phyloP scores from a whole-genome alignment of 306 rosid genomes.

The Adenanthera pavonina region DNA sequence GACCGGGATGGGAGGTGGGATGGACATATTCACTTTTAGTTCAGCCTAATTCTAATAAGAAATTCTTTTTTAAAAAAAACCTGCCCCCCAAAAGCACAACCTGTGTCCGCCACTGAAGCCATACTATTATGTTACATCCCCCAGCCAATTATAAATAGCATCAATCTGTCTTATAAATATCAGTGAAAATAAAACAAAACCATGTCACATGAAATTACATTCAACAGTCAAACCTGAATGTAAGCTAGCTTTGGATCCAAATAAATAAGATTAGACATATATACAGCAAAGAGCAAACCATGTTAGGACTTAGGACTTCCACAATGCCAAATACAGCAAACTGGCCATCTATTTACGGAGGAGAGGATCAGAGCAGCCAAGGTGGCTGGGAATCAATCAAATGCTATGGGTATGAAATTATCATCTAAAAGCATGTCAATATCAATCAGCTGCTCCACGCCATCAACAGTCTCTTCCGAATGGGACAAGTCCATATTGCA shows the following conservation, averaged over 20 bases:
- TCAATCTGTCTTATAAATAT: slow-evolving; percentile 37
- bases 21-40: too few species aligned
- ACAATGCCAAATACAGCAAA: slow-evolving; percentile 50
- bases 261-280: slow-evolving; percentile 47
- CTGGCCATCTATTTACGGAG: slow-evolving; percentile 49
- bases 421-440: slow-evolving; percentile 77
- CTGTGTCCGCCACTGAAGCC: too few species aligned
- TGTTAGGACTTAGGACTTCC: slow-evolving; percentile 43
- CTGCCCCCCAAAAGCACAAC: too few species aligned
- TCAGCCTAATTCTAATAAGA: too few species aligned
- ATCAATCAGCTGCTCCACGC: slow-evolving; percentile 71
- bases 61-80: too few species aligned
- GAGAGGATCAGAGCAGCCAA: slow-evolving; percentile 26
- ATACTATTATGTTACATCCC: slow-evolving; percentile 37
- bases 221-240: slow-evolving; percentile 42
- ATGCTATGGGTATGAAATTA: slow-evolving; percentile 74
- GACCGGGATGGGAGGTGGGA: too few species aligned
- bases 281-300: slow-evolving; percentile 48
- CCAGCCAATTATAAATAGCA: slow-evolving; percentile 37
- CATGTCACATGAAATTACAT: slow-evolving; percentile 44
- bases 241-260: slow-evolving; percentile 41
- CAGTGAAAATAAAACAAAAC: slow-evolving; percentile 35
- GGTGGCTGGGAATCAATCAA: slow-evolving; percentile 52
- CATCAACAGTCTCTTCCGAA: slow-evolving; percentile 65
- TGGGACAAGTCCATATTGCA: slow-evolving; percentile 43